Evolutionary conservation across 2,329 filamentous ascomycete species (phyloP), one percentile per base, ranked within the genome.

Genomic region (Lanzia echinophila): DNA sequence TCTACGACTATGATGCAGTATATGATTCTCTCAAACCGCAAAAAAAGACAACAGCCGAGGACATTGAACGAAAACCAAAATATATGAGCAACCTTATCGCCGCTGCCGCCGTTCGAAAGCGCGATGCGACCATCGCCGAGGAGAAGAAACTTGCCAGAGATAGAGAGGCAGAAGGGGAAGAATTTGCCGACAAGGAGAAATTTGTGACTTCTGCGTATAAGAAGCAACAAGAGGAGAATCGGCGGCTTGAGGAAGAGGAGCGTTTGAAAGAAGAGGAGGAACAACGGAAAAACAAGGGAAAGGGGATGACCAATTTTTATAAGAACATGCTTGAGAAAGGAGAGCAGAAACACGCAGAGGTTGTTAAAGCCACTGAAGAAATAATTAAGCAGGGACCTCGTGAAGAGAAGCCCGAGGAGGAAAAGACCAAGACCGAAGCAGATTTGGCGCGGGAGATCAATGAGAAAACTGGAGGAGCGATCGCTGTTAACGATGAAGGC

Each of bases 171-270:
- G 89, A 94, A 67, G 88, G 88, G 17, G 88, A 92, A 33, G 86
- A 87, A 65, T 94, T 83, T 63, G 86, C 79, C 0, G 88, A 86
- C 63, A 94, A 91, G 72, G 89, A 94, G 67, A 88, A 86, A 70
- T 94, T 94, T 62, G 89, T 94, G 33, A 94, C 88, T 0, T 85
- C 83, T 55, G 88, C 88, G 34, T 95, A 94, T 68, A 89, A 87
- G 73, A 78, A 79, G 65, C 88, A 92, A 66, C 87, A 91, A 65
- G 87, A 86, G 67, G 88, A 91, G 69, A 84, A 88, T 60, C 74
- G 76, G 60, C 73, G 76, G 52, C 65, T 88, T 8, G 87, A 91
- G 65, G 86, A 83, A 59, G 87, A 89, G 65, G 88, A 94, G 71
- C 79, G 75, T 65, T 71, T 69, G 55, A 74, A 77, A 54, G 84